Evolutionary conservation across 495 filamentous ascomycete species (phyloP), one percentile per base, ranked within the genome.

Genomic region (Symbiotaphrina buchneri): DNA sequence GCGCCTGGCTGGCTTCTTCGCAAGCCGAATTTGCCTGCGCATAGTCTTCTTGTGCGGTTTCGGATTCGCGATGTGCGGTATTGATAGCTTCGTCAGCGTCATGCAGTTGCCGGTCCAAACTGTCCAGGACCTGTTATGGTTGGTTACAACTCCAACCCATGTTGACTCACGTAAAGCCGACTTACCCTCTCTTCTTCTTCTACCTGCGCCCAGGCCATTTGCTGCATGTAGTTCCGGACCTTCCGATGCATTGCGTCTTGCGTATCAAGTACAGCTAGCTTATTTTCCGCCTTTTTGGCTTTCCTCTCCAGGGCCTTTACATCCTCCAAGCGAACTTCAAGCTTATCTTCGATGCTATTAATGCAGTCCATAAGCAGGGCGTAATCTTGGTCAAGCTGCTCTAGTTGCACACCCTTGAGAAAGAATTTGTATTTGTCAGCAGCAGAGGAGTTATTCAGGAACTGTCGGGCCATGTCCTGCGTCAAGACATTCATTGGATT

Each of bases 401-500:
- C 80, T 2, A 99, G 58, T 44, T 95, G 84, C 4, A 92, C 87
- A 15, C 87, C 87, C 46, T 91, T 81, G 32, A 92, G 68, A 45
- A 95, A 99, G 40, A 93, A 93, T 40, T 80, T 85, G 58, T 95
- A 99, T 46, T 95, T 99, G 30, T 85, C 70, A 3, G 58, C 52
- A 3, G 82, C 64, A 14, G 63, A 74, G 14, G 90, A 87, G 15
- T 68, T 60, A 47, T 80, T 91, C 6, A 99, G 61, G 45, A 99
- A 99, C 36, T 91, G 75, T 10, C 85, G 74, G 20, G 87, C 87
- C 48, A 78, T 76, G 44, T 99, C 87, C 49, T 99, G 87, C 1
- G 85, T 92, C 18, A 99, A 65, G n/a, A 94, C 75, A 38, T 90
- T 99, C 55, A 99, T 75, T 0, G 87, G 87, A 36, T 99, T 99